Conservation (phyloP, 78 protist species). For the Dictyostelium citrinum region DNA sequence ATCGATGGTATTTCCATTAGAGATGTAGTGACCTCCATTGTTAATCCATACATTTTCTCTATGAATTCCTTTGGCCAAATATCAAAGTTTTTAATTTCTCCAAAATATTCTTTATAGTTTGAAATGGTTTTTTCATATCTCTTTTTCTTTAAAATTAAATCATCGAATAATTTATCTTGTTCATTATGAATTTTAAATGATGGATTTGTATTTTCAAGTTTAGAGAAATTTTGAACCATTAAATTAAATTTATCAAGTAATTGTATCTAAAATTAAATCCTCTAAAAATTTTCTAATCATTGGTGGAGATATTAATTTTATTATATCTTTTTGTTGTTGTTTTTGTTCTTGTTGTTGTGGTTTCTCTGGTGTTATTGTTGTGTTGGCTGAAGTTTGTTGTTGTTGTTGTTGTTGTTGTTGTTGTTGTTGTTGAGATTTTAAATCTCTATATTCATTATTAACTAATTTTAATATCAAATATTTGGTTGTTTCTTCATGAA, state of each 20-base stretch:
- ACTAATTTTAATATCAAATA: background rate
- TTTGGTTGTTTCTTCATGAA: background rate
- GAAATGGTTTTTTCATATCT: background rate
- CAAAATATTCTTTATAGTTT: background rate
- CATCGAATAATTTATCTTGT: background rate
- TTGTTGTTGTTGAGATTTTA: background rate
- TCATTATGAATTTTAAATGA: background rate
- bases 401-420: background rate
- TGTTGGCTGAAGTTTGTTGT: background rate
- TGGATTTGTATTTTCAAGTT: background rate
- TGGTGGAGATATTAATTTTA: background rate
- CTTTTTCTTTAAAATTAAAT: background rate
- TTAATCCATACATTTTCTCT: background rate
- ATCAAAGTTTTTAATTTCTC: background rate
- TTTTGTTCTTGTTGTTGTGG: background rate
- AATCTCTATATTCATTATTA: background rate
- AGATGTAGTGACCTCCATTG: background rate
- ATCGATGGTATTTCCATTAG: background rate
- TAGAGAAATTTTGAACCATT: background rate
- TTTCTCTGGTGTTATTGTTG: background rate
- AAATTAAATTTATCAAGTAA: background rate
- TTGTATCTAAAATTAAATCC: background rate
- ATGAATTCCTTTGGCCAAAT: background rate
- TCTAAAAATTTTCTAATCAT: background rate
- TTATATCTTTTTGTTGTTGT: background rate